phyloP scores from a whole-genome alignment of 306 rosid genomes.

The Vicia sativa region DNA sequence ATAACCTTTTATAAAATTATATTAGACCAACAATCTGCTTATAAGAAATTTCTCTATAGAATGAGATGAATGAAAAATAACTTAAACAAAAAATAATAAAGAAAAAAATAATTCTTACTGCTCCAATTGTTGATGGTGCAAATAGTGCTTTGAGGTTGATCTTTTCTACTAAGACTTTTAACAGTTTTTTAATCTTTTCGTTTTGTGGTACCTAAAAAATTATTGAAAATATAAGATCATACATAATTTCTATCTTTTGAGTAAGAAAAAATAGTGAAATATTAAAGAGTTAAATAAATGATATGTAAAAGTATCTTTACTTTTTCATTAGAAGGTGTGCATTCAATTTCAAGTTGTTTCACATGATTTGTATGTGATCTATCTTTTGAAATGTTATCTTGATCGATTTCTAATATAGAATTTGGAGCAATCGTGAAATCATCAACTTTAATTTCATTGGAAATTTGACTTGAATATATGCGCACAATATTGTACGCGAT shows the following conservation, averaged over 20 bases:
- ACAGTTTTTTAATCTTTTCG: slow-evolving; percentile 18
- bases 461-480: slow-evolving; percentile 27
- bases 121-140: slow-evolving; percentile 41
- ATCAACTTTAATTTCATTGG: slow-evolving; percentile 20
- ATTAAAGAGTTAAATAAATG: neutral
- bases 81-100: neutral
- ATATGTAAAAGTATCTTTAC: slow-evolving; percentile 32
- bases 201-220: slow-evolving; percentile 36
- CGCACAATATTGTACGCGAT: slow-evolving; percentile 45
- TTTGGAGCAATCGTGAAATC: neutral
- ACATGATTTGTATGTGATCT: slow-evolving; percentile 25
- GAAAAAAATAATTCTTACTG: slow-evolving; percentile 31
- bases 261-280: no score
- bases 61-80: neutral
- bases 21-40: slow-evolving; percentile 48
- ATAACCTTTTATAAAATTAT: no score
- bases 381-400: slow-evolving; percentile 34
- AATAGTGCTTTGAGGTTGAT: slow-evolving; percentile 42
- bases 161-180: slow-evolving; percentile 19
- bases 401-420: slow-evolving; percentile 32
- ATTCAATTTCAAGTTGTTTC: slow-evolving; percentile 43
- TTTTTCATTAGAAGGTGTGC: slow-evolving; percentile 1
- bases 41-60: no score
- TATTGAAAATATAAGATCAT: slow-evolving; percentile 24
- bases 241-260: no score